Conservation (phyloP, 352 stramenopile genomes). For the Globisporangium irregulare region DNA sequence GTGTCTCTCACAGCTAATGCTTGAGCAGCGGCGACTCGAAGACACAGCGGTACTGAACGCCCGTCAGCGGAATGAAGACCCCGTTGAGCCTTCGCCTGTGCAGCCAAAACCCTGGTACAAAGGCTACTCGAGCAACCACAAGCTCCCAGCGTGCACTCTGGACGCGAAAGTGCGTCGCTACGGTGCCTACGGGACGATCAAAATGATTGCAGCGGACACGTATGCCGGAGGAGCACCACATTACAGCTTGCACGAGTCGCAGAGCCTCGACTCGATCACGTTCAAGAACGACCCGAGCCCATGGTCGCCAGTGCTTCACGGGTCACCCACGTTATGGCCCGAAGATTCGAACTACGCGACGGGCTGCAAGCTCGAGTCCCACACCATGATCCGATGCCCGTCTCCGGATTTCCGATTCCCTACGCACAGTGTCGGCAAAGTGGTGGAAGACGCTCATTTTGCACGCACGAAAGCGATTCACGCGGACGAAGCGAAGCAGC, state of each 20-base stretch:
- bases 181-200: conserved; percentile 39
- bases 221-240: conserved; percentile 20
- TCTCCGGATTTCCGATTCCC: conserved; percentile 38
- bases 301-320: conserved; percentile 34
- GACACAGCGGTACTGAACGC: conserved; percentile 3
- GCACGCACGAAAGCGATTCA: conserved; percentile 26
- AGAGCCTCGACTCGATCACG: conserved; percentile 31
- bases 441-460: conserved; percentile 24
- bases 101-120: conserved; percentile 55
- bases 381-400: conserved; percentile 40
- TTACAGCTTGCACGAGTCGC: conserved; percentile 30
- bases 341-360: conserved; percentile 40
- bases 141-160: conserved; percentile 29
- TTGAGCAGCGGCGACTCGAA: conserved; percentile 20
- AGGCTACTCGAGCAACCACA: conserved; percentile 30
- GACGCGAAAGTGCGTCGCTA: conserved; percentile 58
- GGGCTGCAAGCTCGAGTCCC: conserved; percentile 27
- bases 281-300: conserved; percentile 28
- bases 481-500: conserved; percentile 19
- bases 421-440: conserved; percentile 25
- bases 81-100: conserved; percentile 14
- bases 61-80: conserved; percentile 5
- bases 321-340: conserved; percentile 54
- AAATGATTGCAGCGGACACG: conserved; percentile 36
- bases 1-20: conserved; percentile 31